These are phyloP conservation scores for Alternaria sp. DNA, from an alignment of 2,329 filamentous ascomycete species.

Conservation along the genomic window DNA sequence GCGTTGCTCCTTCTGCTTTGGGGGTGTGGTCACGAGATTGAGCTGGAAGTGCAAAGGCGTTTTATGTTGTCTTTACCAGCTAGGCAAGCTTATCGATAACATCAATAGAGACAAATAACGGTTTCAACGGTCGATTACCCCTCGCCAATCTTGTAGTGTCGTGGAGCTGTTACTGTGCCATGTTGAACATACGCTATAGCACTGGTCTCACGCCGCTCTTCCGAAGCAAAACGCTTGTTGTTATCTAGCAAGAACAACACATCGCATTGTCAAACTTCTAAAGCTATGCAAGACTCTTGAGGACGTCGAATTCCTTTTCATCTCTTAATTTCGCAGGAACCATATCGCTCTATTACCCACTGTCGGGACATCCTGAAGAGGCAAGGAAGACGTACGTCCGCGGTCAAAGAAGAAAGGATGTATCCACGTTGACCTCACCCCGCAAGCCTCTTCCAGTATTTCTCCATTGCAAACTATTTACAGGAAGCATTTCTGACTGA, in stretches of 20 bases:
- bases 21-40: background rate
- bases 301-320: too few relatives aligned
- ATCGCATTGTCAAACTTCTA: background rate
- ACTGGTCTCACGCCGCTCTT: slow-evolving; percentile 11
- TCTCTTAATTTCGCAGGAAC: too few relatives aligned
- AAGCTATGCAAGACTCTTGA: too few relatives aligned
- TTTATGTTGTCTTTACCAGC: background rate
- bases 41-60: background rate
- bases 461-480: too few relatives aligned
- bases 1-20: background rate
- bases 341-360: too few relatives aligned
- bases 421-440: too few relatives aligned
- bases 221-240: background rate
- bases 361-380: too few relatives aligned
- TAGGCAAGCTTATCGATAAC: background rate
- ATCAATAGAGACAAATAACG: background rate
- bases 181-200: slow-evolving; percentile 28
- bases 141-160: slow-evolving; percentile 9
- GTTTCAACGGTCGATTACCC: background rate
- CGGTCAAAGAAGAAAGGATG: too few relatives aligned
- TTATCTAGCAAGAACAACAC: background rate
- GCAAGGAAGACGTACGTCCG: too few relatives aligned
- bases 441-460: too few relatives aligned
- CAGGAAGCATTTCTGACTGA: too few relatives aligned
- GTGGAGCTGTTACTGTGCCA: slow-evolving; percentile 23